Evolutionary conservation across 2,329 filamentous ascomycete genomes (phyloP).

Genomic region (Dactylellina parvicollis): DNA sequence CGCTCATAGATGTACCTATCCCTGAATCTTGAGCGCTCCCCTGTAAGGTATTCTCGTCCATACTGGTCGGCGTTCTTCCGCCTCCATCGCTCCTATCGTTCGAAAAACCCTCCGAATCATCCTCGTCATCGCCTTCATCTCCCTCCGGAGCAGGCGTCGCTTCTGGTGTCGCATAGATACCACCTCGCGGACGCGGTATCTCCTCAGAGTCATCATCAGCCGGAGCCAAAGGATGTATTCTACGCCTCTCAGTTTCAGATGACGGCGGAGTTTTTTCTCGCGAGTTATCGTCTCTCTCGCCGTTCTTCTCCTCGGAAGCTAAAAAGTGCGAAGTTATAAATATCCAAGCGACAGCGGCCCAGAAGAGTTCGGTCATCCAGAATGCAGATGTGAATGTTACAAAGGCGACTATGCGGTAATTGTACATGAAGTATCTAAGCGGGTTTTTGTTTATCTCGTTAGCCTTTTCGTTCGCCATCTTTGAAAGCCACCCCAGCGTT

Average conservation of each 20-base stretch:
- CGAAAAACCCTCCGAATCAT: slow-evolving; percentile 33
- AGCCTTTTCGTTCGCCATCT: slow-evolving; percentile 21
- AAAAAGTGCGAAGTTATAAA: slow-evolving; percentile 63
- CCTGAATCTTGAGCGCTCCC: slow-evolving; percentile 52
- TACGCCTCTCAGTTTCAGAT: slow-evolving; percentile 23
- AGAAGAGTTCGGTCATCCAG: slow-evolving; percentile 78
- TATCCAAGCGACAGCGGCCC: slow-evolving; percentile 73
- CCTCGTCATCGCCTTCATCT: slow-evolving; percentile 45
- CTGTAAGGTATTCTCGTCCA: slow-evolving; percentile 45
- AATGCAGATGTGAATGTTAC: slow-evolving; percentile 75
- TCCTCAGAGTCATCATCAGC: slow-evolving; percentile 53
- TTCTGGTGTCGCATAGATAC: slow-evolving; percentile 49
- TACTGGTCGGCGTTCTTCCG: slow-evolving; percentile 48
- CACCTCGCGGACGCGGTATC: slow-evolving; percentile 46
- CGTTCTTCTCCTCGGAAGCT: slow-evolving; percentile 12
- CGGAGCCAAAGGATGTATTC: slow-evolving; percentile 43
- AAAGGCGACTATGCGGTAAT: slow-evolving; percentile 78
- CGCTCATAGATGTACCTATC: slow-evolving; percentile 51
- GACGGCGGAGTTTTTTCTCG: background rate
- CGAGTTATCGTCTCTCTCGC: slow-evolving; percentile 17
- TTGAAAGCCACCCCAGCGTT: slow-evolving; percentile 2
- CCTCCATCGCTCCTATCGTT: slow-evolving; percentile 44
- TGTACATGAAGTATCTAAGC: slow-evolving; percentile 81
- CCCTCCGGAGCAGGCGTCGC: slow-evolving; percentile 45
- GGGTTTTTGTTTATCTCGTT: slow-evolving; percentile 4